A percentile compares a stretch with the other conserved stretches of the same genome.
Evolutionary conservation across 2,329 filamentous ascomycete species (phyloP).

Genomic region (Blastomyces silverae): DNA sequence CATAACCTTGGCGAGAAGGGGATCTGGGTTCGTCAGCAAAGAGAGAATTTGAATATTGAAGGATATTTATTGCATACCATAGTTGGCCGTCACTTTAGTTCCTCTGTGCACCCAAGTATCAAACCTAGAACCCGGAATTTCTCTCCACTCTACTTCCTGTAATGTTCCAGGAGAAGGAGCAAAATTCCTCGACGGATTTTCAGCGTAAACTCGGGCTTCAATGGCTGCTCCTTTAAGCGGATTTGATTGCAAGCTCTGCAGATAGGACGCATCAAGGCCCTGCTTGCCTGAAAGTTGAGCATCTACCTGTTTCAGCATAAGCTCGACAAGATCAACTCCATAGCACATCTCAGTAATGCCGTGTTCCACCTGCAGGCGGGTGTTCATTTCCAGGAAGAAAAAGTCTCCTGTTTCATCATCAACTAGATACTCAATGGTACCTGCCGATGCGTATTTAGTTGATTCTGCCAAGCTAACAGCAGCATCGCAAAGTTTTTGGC

Average conservation of each 20-base stretch:
- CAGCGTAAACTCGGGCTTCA: constrained; percentile 51
- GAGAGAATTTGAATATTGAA: constrained; percentile 8
- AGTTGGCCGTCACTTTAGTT: constrained; percentile 51
- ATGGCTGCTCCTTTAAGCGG: constrained; percentile 46
- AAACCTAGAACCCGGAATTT: constrained; percentile 46
- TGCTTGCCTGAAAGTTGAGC: constrained; percentile 42
- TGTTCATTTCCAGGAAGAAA: constrained; percentile 59
- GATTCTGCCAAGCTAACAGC: constrained; percentile 60
- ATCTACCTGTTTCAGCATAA: constrained; percentile 53
- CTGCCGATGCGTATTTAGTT: constrained; percentile 69
- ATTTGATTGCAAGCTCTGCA: constrained; percentile 41
- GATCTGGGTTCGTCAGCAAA: constrained; percentile 33
- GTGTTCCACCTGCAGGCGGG: constrained; percentile 53
- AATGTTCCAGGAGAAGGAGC: constrained; percentile 54
- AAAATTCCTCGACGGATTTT: constrained; percentile 54
- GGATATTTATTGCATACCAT: constrained; percentile 38
- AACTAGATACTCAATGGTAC: constrained; percentile 85
- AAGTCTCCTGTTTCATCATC: constrained; percentile 75
- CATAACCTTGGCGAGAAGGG: constrained; percentile 55
- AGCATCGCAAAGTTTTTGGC: constrained; percentile 55
- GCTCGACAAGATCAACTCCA: constrained; percentile 48
- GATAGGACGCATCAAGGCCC: constrained; percentile 39
- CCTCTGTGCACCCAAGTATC: constrained; percentile 60
- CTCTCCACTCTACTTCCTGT: constrained; percentile 52
- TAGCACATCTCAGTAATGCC: constrained; percentile 54